Conservation (phyloP, 2,329 filamentous ascomycete species). For the Apiospora hydei region DNA sequence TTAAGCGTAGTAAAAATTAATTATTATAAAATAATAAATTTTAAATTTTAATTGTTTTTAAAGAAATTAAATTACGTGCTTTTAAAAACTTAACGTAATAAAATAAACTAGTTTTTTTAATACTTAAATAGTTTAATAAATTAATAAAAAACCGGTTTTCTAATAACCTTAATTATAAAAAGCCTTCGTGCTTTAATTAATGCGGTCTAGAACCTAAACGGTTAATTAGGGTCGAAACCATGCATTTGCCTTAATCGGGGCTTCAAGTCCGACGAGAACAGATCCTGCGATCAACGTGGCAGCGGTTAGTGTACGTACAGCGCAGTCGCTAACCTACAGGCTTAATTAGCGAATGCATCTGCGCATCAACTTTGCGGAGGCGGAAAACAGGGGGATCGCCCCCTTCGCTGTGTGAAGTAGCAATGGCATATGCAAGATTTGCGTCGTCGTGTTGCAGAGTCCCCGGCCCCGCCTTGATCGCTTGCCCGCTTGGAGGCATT, state of each 20-base stretch:
- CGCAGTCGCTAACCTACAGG: neutral
- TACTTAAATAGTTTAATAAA: too few species aligned
- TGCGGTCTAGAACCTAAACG: neutral
- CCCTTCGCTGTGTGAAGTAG: neutral
- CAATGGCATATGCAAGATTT: neutral
- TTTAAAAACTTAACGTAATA: too few species aligned
- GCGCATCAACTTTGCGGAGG: neutral
- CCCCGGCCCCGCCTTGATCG: neutral
- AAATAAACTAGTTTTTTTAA: too few species aligned
- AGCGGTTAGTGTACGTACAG: neutral
- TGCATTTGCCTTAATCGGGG: neutral
- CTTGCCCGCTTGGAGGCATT: neutral
- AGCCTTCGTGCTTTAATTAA: neutral
- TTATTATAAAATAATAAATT: too few species aligned
- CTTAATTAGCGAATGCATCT: neutral
- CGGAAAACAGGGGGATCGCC: neutral
- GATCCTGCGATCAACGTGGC: slow-evolving; percentile 2
- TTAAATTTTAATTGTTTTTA: too few species aligned
- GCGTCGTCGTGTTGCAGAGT: neutral
- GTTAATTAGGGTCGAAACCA: neutral
- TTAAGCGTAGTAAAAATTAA: too few species aligned
- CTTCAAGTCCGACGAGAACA: neutral
- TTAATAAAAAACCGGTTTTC: too few species aligned
- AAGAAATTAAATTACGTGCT: too few species aligned
- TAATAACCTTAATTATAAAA: too few species aligned